Evolutionary conservation across 768 basidiomycete genomes (phyloP).

Genomic region (Kwoniella heveanensis): DNA sequence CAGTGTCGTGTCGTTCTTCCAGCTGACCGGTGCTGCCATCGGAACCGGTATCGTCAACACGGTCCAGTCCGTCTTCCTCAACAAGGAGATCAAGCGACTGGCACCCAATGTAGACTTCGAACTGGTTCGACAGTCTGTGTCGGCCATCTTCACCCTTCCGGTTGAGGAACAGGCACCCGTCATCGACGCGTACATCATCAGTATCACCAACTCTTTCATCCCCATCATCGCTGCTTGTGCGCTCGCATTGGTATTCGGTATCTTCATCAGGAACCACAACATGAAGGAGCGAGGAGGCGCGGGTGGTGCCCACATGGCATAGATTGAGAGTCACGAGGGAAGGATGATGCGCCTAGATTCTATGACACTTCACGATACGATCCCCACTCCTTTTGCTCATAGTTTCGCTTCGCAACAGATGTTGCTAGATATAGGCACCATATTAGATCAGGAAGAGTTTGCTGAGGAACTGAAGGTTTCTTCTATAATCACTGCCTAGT

Average conservation of each 20-base stretch:
- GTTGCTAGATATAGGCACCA: too few species aligned
- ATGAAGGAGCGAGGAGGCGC: constrained; percentile 38
- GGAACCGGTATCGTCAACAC: constrained; percentile 51
- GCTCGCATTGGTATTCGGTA: constrained; percentile 30
- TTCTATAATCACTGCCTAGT: too few species aligned
- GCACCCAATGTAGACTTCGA: constrained; percentile 44
- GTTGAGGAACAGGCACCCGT: constrained; percentile 32
- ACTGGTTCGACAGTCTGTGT: constrained; percentile 36
- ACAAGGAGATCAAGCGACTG: constrained; percentile 30
- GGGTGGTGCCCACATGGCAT: constrained; percentile 32
- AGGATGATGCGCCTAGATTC: too few species aligned
- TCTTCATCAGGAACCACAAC: constrained; percentile 46
- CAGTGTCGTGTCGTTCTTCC: constrained; percentile 49
- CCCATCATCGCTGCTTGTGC: constrained; percentile 42
- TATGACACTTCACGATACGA: too few species aligned
- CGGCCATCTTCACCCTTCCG: constrained; percentile 36
- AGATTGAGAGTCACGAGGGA: neutral
- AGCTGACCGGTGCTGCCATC: constrained; percentile 46
- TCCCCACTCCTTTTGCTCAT: too few species aligned
- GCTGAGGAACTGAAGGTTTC: too few species aligned
- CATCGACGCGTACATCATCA: constrained; percentile 48
- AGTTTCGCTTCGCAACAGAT: too few species aligned
- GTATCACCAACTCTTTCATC: constrained; percentile 44
- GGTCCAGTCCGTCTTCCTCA: constrained; percentile 43
- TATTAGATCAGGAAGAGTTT: too few species aligned